A percentile compares a stretch with the other conserved stretches of the same genome.
Evolutionary conservation across 345 rosid genomes (phyloP).

Genomic region (Ricinus communis): DNA sequence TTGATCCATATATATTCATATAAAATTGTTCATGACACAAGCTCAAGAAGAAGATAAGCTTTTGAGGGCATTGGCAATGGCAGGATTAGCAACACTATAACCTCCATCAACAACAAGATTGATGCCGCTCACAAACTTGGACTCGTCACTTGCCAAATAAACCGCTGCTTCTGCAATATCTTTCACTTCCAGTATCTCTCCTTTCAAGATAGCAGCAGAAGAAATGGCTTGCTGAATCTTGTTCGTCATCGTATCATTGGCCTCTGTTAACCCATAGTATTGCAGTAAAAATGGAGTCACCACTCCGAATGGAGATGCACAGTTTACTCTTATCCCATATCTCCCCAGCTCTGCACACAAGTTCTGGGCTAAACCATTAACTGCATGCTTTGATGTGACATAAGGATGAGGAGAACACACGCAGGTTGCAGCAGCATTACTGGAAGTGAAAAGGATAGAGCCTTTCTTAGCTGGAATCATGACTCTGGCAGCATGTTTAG

Average conservation of each 20-base stretch:
- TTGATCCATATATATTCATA: no score
- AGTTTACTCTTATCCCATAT: conserved; percentile 25
- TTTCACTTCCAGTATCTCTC: neutral
- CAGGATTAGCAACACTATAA: neutral
- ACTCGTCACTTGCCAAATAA: conserved; percentile 5
- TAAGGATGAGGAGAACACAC: neutral
- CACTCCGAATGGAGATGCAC: conserved; percentile 15
- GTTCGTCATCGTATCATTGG: neutral
- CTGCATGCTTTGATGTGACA: conserved; percentile 19
- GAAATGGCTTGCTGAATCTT: neutral
- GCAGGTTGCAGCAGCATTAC: neutral
- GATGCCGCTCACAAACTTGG: conserved; percentile 5
- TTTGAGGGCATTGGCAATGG: neutral
- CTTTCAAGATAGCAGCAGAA: conserved; percentile 9
- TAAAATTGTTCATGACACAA: no score
- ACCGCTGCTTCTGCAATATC: conserved; percentile 5
- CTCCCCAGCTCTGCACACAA: conserved; percentile 15
- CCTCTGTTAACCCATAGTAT: neutral
- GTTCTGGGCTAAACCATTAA: conserved; percentile 17
- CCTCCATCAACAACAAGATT: conserved; percentile 8
- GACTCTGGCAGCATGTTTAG: conserved; percentile 34
- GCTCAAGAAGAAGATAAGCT: neutral
- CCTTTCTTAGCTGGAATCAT: conserved; percentile 24
- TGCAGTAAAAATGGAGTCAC: neutral
- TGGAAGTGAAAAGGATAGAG: conserved; percentile 24